These are phyloP conservation scores for Mesembryanthemum crystallinum DNA, from an alignment of 148 eudicot species.

Conservation along the genomic window DNA sequence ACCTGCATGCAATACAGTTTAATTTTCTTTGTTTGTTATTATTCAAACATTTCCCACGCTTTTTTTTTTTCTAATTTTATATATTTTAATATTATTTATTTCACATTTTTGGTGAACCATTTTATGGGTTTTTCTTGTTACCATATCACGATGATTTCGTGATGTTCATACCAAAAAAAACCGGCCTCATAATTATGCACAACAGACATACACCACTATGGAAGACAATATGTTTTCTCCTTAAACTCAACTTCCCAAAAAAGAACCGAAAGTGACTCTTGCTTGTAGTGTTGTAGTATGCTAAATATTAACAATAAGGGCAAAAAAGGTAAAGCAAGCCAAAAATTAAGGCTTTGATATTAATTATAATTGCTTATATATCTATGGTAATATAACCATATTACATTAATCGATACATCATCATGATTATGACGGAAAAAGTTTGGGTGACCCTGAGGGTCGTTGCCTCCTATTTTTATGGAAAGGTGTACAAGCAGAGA, in stretches of 20 bases:
- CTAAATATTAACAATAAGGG: background rate
- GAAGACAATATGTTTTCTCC: background rate
- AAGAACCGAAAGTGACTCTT: constrained; percentile 17
- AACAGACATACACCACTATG: constrained; percentile 20
- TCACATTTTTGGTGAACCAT: background rate
- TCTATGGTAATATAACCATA: too few relatives aligned
- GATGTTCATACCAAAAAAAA: constrained; percentile 24
- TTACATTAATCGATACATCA: too few relatives aligned
- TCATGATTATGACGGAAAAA: too few relatives aligned
- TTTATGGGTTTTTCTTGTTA: constrained; percentile 11
- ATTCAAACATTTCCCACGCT: background rate
- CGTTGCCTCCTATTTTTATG: too few relatives aligned
- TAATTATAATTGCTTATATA: too few relatives aligned
- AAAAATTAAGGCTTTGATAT: background rate
- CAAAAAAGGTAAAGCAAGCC: background rate
- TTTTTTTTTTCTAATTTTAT: background rate
- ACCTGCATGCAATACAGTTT: constrained; percentile 36
- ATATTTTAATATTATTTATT: background rate
- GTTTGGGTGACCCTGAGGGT: too few relatives aligned
- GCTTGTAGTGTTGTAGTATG: constrained; percentile 3
- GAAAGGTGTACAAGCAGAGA: too few relatives aligned
- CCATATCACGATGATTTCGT: constrained; percentile 25
- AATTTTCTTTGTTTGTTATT: constrained; percentile 3
- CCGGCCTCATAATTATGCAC: constrained; percentile 21
- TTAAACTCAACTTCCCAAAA: constrained; percentile 18